Evolutionary conservation across 2,329 filamentous ascomycete genomes (phyloP).

Genomic region (Clarireedia paspali): DNA sequence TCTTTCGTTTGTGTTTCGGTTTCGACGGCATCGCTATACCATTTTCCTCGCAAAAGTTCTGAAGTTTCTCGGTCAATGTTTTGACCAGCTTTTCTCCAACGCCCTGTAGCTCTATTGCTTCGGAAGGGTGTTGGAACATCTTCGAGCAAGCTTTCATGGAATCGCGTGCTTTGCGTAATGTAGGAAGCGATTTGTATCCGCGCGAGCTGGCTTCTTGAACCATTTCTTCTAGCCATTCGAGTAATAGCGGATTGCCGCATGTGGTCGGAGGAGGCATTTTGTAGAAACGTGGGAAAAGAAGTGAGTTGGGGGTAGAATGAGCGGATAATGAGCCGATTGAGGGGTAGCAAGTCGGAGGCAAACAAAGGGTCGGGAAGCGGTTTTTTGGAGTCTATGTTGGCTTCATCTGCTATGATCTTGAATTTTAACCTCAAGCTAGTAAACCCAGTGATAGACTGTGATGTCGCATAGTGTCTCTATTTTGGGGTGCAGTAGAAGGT

Average conservation of each 20-base stretch:
- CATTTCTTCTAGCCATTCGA: slow-evolving; percentile 73
- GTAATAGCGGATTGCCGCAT: slow-evolving; percentile 56
- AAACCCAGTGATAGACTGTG: too few relatives aligned
- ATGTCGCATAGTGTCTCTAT: too few relatives aligned
- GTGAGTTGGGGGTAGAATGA: neutral
- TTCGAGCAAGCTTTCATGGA: slow-evolving; percentile 70
- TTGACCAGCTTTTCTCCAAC: slow-evolving; percentile 66
- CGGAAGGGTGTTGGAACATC: slow-evolving; percentile 54
- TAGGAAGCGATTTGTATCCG: slow-evolving; percentile 48
- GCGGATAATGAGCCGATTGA: neutral
- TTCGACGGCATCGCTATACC: slow-evolving; percentile 59
- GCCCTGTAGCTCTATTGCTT: slow-evolving; percentile 65
- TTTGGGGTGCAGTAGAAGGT: too few relatives aligned
- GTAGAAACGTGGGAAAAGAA: neutral
- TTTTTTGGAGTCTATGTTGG: too few relatives aligned
- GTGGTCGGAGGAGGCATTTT: slow-evolving; percentile 8
- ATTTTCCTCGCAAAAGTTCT: slow-evolving; percentile 57
- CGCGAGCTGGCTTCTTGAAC: slow-evolving; percentile 62
- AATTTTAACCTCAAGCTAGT: too few relatives aligned
- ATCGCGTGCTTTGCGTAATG: slow-evolving; percentile 53
- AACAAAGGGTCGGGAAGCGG: neutral
- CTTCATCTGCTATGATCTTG: too few relatives aligned
- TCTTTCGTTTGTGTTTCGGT: slow-evolving; percentile 32
- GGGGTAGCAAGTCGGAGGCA: neutral
- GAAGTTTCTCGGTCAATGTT: slow-evolving; percentile 54